A percentile compares a stretch with the other conserved stretches of the same genome.
Conservation (phyloP, 441 rosid genomes). For the Omphalea diandra region DNA sequence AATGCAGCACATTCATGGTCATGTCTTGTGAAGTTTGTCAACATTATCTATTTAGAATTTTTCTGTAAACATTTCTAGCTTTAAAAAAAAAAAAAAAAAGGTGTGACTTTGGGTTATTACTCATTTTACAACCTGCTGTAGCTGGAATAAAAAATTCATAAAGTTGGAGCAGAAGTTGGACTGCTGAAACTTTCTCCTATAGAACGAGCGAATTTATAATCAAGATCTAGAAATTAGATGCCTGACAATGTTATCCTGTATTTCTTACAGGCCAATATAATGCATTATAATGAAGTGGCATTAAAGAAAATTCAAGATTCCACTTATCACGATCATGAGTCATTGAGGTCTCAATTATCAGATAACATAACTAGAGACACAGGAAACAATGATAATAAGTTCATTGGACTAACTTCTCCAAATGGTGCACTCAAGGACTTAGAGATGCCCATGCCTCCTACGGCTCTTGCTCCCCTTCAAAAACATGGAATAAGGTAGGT, state of each 20-base stretch:
- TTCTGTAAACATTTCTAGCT: no score
- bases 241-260: neutral
- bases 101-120: neutral
- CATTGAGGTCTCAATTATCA: slow-evolving; percentile 50
- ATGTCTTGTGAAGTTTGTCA: neutral
- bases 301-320: slow-evolving; percentile 52
- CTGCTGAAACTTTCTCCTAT: no score
- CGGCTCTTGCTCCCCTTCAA: slow-evolving; percentile 60
- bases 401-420: slow-evolving; percentile 32
- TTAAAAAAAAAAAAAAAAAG: neutral
- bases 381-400: slow-evolving; percentile 17
- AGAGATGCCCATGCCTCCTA: slow-evolving; percentile 92
- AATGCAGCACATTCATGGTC: neutral
- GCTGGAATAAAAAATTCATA: no score
- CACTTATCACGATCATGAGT: slow-evolving; percentile 37
- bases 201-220: no score
- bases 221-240: no score
- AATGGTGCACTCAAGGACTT: slow-evolving; percentile 49
- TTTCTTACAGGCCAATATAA: slow-evolving; percentile 70
- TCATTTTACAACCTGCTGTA: neutral
- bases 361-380: slow-evolving; percentile 35
- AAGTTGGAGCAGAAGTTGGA: no score
- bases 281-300: slow-evolving; percentile 67
- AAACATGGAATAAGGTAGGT: slow-evolving; percentile 64
- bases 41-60: neutral